Base-by-base conservation (phyloP, 148 eudicot species). In the Diospyros kaki region DNA sequence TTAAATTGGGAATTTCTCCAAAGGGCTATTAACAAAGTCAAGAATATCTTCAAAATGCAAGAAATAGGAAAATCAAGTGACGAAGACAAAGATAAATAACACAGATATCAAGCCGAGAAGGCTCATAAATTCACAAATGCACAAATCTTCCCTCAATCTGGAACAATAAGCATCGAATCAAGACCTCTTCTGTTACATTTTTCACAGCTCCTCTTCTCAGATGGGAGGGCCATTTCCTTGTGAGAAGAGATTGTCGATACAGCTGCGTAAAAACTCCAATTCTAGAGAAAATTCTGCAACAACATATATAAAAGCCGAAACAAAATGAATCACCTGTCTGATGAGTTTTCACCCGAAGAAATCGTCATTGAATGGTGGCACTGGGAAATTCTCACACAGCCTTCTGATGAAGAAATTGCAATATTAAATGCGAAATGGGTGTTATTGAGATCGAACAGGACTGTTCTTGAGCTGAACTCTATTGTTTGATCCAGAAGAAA, bases 301-400 rank as follows among this genome's bases (percentile, higher is more conserved):
- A 28, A 28, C 28, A 28, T 3, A 51, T 10, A 9, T 18, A 4
- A 15, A 2, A 28, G 28, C 28, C 0, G 28, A 28, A 28, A 28
- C 28, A 28, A 28, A 0, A 28, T 28, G 28, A 28, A 43, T 65
- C 71, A 86, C 87, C 85, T 81, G 39, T 81, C 81, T 38, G 40
- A 9, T 18, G 86, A 77, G 75, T 44, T 59, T 38, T 76, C 83
- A 61, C 4, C 68, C 2, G 81, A 79, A 11, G 83, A 79, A 58
- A 48, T 52, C 2, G 83, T 76, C 86, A 83, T 81, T 40, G 45
- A 73, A 69, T 0, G 68, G 74, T 78, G 51, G 55, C 5, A 66
- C 51, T 65, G 41, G 43, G 1, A 38, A 15, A 45, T 45, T 46
- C 18, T 46, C 38, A 17, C 54, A 15, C n/a, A 66, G 53, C 53